A percentile compares a stretch with the other conserved stretches of the same genome.
Conservation (phyloP, 2,329 filamentous ascomycete genomes). For the Cladosporium sp. region DNA sequence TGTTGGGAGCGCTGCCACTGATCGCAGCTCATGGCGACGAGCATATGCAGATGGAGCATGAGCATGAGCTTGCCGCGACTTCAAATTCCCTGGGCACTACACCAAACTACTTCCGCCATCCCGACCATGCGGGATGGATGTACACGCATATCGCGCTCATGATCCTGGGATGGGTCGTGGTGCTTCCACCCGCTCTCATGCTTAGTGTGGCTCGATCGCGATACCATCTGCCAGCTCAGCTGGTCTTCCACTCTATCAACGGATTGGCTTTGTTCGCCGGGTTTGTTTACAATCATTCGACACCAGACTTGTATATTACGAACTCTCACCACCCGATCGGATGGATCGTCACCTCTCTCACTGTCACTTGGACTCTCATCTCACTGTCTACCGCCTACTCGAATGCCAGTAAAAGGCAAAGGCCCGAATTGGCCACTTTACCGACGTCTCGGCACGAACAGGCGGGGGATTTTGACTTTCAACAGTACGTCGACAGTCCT, state of each 20-base stretch:
- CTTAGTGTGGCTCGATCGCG: slow-evolving; percentile 77
- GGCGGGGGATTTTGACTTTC: slow-evolving; percentile 24
- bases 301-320: slow-evolving; percentile 79
- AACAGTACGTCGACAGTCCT: slow-evolving; percentile 21
- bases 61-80: slow-evolving; percentile 19
- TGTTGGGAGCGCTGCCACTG: slow-evolving; percentile 37
- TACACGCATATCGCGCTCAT: slow-evolving; percentile 67
- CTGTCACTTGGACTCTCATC: slow-evolving; percentile 66
- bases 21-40: slow-evolving; percentile 34
- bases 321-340: slow-evolving; percentile 87
- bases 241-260: slow-evolving; percentile 46
- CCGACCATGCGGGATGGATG: slow-evolving; percentile 54
- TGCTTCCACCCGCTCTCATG: slow-evolving; percentile 76
- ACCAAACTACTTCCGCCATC: slow-evolving; percentile 58
- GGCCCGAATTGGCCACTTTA: not conserved
- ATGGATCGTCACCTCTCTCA: slow-evolving; percentile 74
- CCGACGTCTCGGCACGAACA: slow-evolving; percentile 19
- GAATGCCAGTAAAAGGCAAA: slow-evolving; percentile 13
- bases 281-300: slow-evolving; percentile 71
- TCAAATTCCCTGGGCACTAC: slow-evolving; percentile 16
- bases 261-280: slow-evolving; percentile 60
- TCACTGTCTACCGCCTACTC: slow-evolving; percentile 59
- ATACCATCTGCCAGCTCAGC: slow-evolving; percentile 65
- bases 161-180: slow-evolving; percentile 66
- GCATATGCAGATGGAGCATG: slow-evolving; percentile 29